Conservation (phyloP, 2,329 filamentous ascomycete species). For the Basipetospora chlamydospora region DNA sequence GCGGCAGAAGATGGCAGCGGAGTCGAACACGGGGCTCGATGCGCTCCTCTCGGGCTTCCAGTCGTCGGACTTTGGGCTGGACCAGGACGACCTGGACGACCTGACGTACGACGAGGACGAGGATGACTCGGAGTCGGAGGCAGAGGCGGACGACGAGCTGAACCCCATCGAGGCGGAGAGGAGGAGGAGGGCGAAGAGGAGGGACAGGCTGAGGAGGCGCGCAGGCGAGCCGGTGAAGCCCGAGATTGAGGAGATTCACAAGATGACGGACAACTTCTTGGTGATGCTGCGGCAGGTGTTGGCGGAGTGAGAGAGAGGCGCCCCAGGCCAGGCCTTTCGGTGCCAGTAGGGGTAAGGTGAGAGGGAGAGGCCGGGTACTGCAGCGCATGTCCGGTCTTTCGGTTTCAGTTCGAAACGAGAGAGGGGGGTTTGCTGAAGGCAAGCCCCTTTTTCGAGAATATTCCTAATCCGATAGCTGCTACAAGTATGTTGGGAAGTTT, state of each 20-base stretch:
- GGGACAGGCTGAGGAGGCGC: slow-evolving; percentile 64
- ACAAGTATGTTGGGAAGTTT: no score
- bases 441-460: no score
- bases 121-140: slow-evolving; percentile 41
- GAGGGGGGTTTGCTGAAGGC: no score
- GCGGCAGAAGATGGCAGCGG: slow-evolving; percentile 94
- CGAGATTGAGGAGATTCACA: slow-evolving; percentile 60
- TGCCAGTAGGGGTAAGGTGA: no score
- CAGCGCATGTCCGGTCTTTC: no score
- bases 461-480: no score
- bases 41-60: slow-evolving; percentile 48
- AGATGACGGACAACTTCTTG: slow-evolving; percentile 66
- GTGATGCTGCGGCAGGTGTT: slow-evolving; percentile 70
- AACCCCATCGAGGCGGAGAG: slow-evolving; percentile 84
- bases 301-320: slow-evolving; percentile 42
- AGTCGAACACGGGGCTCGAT: slow-evolving; percentile 32
- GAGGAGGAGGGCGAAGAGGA: slow-evolving; percentile 57
- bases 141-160: slow-evolving; percentile 62
- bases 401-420: no score
- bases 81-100: slow-evolving; percentile 75
- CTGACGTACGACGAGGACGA: slow-evolving; percentile 63
- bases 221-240: slow-evolving; percentile 81
- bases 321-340: no score
- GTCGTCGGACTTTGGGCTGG: slow-evolving; percentile 76
- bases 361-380: no score